phyloP scores from a whole-genome alignment of 768 basidiomycete species.

The Trametes cinnabarina region DNA sequence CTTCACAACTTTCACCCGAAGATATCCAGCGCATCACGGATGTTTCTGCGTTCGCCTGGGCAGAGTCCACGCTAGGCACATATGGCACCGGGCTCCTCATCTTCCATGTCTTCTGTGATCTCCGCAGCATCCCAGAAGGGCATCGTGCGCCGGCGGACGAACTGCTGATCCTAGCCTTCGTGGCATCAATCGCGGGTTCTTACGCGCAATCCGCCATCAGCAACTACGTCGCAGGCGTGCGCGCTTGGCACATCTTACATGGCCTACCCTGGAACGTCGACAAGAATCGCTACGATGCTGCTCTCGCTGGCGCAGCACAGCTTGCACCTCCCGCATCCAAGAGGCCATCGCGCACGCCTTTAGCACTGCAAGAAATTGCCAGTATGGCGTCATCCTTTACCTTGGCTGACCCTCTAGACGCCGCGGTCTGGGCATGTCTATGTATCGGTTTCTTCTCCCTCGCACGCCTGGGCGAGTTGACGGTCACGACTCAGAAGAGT shows the following conservation, averaged over 20 bases:
- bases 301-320: slow-evolving; percentile 31
- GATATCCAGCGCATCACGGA: slow-evolving; percentile 27
- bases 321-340: slow-evolving; percentile 33
- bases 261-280: slow-evolving; percentile 33
- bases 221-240: slow-evolving; percentile 39
- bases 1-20: background rate
- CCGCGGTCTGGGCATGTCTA: too few species aligned
- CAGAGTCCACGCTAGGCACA: slow-evolving; percentile 29
- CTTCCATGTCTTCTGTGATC: slow-evolving; percentile 43
- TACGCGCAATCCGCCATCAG: slow-evolving; percentile 34
- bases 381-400: too few species aligned
- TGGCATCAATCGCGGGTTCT: slow-evolving; percentile 24
- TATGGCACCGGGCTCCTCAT: slow-evolving; percentile 40
- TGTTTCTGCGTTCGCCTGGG: slow-evolving; percentile 31
- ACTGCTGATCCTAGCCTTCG: slow-evolving; percentile 25
- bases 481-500: too few species aligned
- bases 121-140: slow-evolving; percentile 29
- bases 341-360: slow-evolving; percentile 31
- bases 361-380: background rate
- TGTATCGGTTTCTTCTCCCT: too few species aligned
- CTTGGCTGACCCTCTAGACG: too few species aligned
- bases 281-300: slow-evolving; percentile 24
- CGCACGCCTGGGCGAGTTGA: too few species aligned
- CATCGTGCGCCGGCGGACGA: slow-evolving; percentile 29
- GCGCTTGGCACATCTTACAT: slow-evolving; percentile 49